Conservation (phyloP, 1,284 basidiomycete species). For the Wolfiporia cocos region DNA sequence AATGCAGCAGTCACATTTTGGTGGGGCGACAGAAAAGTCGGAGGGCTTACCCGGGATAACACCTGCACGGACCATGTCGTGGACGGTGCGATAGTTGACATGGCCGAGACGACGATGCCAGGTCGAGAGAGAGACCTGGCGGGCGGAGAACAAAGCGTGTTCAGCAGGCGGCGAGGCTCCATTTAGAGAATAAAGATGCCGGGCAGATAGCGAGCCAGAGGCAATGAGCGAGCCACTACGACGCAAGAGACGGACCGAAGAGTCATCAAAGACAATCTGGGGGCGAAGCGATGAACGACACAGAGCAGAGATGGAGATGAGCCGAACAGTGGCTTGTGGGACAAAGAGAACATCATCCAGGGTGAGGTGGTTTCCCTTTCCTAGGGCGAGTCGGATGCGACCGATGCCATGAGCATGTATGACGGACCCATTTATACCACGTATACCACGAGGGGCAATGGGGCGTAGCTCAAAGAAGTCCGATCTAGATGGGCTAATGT, state of each 20-base stretch:
- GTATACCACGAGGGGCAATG: conserved; percentile 20
- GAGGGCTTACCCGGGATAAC: neutral
- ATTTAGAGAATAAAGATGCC: neutral
- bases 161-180: neutral
- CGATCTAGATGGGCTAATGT: conserved; percentile 20
- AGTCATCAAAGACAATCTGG: neutral
- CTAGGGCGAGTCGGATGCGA: conserved; percentile 19
- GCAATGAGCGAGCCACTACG: neutral
- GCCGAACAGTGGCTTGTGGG: conserved; percentile 1
- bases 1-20: neutral
- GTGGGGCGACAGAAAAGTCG: neutral
- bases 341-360: conserved; percentile 3
- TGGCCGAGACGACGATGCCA: neutral
- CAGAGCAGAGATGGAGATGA: neutral
- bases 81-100: neutral
- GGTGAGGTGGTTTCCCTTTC: conserved; percentile 9
- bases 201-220: neutral
- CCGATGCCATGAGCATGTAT: conserved; percentile 27
- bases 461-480: conserved; percentile 24
- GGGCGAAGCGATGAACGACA: neutral
- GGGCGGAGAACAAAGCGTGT: neutral
- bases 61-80: neutral
- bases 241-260: neutral
- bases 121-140: neutral
- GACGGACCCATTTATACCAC: conserved; percentile 26